Evolutionary conservation across 441 rosid species (phyloP).

Genomic region (Iberis amara): DNA sequence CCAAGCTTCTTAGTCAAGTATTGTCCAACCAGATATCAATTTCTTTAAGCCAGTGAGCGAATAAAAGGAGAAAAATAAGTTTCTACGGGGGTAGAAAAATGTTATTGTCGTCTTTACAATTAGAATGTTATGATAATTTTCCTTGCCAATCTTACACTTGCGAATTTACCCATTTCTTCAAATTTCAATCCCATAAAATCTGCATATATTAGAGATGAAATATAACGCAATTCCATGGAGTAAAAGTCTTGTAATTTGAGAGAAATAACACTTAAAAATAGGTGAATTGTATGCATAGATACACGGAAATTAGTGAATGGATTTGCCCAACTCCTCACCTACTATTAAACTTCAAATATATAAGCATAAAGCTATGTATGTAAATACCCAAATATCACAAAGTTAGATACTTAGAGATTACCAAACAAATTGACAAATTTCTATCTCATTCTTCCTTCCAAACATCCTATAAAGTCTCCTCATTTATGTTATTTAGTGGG

Average conservation of each 20-base stretch:
- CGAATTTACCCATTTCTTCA: neutral
- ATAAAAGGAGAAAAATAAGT: neutral
- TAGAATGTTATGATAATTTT: neutral
- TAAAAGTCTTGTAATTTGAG: neutral
- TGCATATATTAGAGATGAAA: neutral
- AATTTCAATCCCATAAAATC: neutral
- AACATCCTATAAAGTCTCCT: conserved; percentile 37
- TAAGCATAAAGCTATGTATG: conserved; percentile 2
- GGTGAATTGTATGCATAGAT: neutral
- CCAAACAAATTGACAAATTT: conserved; percentile 43
- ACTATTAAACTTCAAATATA: conserved; percentile 19
- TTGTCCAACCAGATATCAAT: too few relatives aligned
- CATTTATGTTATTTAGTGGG: conserved; percentile 13
- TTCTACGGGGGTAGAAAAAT: neutral
- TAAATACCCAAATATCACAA: conserved; percentile 9
- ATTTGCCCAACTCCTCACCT: conserved; percentile 38
- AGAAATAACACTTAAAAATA: neutral
- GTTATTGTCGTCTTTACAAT: conserved; percentile 4
- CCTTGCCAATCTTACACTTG: conserved; percentile 4
- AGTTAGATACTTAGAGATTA: conserved; percentile 41
- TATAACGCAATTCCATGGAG: neutral
- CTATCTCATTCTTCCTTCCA: neutral
- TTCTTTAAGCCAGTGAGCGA: too few relatives aligned
- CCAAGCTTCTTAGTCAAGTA: too few relatives aligned
- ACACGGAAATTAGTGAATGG: neutral